Conservation (phyloP, 148 eudicot species). For the Vaccinium myrtillus region DNA sequence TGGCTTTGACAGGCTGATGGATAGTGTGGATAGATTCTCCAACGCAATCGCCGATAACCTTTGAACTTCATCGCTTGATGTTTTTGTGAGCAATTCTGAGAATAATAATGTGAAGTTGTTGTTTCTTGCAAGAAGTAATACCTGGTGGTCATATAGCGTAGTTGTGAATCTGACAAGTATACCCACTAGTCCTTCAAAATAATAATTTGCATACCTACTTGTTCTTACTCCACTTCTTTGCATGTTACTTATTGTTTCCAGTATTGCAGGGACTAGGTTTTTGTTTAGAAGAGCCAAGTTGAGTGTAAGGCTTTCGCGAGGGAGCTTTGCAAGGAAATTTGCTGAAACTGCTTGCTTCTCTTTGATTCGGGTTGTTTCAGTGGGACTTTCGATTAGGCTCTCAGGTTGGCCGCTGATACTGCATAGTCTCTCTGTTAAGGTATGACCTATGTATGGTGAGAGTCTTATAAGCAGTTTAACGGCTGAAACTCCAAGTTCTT, state of each 20-base stretch:
- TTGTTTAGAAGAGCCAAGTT: constrained; percentile 52
- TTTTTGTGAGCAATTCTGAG: constrained; percentile 53
- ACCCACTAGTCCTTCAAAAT: constrained; percentile 79
- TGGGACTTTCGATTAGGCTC: constrained; percentile 45
- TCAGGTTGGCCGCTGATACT: constrained; percentile 63
- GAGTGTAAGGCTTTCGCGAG: constrained; percentile 68
- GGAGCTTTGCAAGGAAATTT: constrained; percentile 68
- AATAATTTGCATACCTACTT: constrained; percentile 49
- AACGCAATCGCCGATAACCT: constrained; percentile 62
- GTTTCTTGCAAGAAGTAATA: constrained; percentile 44
- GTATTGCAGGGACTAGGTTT: constrained; percentile 44
- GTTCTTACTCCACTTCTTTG: constrained; percentile 49
- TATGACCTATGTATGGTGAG: constrained; percentile 66
- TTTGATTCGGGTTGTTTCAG: constrained; percentile 42
- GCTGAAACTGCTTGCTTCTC: constrained; percentile 64
- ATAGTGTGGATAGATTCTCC: constrained; percentile 67
- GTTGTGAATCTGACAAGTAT: constrained; percentile 75
- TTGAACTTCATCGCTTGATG: constrained; percentile 63
- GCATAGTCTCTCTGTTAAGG: constrained; percentile 61
- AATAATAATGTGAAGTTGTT: constrained; percentile 50
- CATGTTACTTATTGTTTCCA: constrained; percentile 42
- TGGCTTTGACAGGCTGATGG: constrained; percentile 55
- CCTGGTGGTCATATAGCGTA: constrained; percentile 61
- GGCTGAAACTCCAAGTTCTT: constrained; percentile 59
- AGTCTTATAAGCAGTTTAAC: constrained; percentile 57